Evolutionary conservation across 208 protist genomes (phyloP).

Genomic region (Wallacemonas rigidus): DNA sequence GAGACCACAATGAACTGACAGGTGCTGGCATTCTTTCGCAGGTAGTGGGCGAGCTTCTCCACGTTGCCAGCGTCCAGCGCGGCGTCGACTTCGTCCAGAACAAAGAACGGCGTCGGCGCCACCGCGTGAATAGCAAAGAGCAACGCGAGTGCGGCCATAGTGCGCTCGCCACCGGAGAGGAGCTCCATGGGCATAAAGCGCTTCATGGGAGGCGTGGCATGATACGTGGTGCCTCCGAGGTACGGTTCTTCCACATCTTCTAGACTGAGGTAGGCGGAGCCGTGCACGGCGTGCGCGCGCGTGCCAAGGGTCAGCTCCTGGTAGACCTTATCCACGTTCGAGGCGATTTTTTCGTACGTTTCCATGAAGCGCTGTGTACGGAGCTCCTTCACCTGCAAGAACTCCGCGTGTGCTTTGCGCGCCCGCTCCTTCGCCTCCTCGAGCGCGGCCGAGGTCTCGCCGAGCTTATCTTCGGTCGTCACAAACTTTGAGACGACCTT

Average conservation of each 20-base stretch:
- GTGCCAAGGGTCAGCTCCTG: constrained; percentile 93
- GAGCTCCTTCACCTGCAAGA: constrained; percentile 85
- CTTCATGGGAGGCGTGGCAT: constrained; percentile 97
- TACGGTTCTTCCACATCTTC: constrained; percentile 97
- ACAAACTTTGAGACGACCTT: constrained; percentile 72
- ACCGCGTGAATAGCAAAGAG: constrained; percentile 97
- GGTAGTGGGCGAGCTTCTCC: constrained; percentile 93
- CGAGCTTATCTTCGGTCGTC: constrained; percentile 73
- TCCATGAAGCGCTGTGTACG: constrained; percentile 92
- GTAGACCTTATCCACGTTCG: constrained; percentile 94
- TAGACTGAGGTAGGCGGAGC: constrained; percentile 94
- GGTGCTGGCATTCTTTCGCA: constrained; percentile 73
- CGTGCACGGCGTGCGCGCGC: constrained; percentile 71
- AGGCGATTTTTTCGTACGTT: constrained; percentile 92
- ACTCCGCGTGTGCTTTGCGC: constrained; percentile 78
- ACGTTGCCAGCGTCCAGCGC: constrained; percentile 98
- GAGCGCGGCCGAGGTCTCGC: constrained; percentile 67
- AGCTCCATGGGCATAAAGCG: constrained; percentile 97
- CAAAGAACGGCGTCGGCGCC: constrained; percentile 98
- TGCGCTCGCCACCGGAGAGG: constrained; percentile 98
- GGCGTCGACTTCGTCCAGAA: constrained; percentile 99
- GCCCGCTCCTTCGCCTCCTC: constrained; percentile 70
- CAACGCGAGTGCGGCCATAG: constrained; percentile 98
- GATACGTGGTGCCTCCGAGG: constrained; percentile 95
- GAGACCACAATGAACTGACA: constrained; percentile 98